Base-by-base conservation (phyloP, 805 yeast species). In the Metschnikowia corniflorae region DNA sequence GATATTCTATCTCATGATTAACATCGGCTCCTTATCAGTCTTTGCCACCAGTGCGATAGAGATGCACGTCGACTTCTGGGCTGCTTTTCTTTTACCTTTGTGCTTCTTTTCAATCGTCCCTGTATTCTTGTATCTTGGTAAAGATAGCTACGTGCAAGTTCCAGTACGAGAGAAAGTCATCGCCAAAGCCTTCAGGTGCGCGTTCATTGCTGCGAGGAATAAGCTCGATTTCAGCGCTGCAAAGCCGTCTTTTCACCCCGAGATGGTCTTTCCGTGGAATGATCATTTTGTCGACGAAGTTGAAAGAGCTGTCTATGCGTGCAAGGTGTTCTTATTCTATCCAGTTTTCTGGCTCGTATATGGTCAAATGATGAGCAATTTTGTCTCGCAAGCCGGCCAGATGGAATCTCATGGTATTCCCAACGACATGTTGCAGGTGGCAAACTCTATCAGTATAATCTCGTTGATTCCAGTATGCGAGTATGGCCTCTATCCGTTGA, bases 271-370 rank as follows among this genome's bases (percentile, higher is more conserved):
- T 24, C 40, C 49, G 4, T 45, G 49, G 49, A 26, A 33, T 12
- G 49, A 45, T 20, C 20, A 33, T 8, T 45, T 45, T 15, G 49
- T 43, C 7, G 41, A 40, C 9, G 47, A 43, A 18, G 47, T 45
- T 9, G 26, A 35, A 22, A 29, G 47, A 19, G 40, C 49, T 17
- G 15, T 37, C 8, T 30, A 35, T 22, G 49, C 46, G 9, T 45
- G 49, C 35, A 43, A 43, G 21, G 47, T 45, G 21, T 45, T 45
- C 26, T 23, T 45, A 5, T 45, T 43, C 18, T 45, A 29, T 29
- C 49, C 49, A 7, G 34, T 35, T 14, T 45, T 33, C 37, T 45
- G 49, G 49, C 37, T 45, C 12, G 48, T 43, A n/a, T 45, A 40
- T 27, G 47, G 47, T 7, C 49, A 45, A 29, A 45, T 45, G 48